Conservation (phyloP, 331 rosid species). For the Ulmus americana region DNA sequence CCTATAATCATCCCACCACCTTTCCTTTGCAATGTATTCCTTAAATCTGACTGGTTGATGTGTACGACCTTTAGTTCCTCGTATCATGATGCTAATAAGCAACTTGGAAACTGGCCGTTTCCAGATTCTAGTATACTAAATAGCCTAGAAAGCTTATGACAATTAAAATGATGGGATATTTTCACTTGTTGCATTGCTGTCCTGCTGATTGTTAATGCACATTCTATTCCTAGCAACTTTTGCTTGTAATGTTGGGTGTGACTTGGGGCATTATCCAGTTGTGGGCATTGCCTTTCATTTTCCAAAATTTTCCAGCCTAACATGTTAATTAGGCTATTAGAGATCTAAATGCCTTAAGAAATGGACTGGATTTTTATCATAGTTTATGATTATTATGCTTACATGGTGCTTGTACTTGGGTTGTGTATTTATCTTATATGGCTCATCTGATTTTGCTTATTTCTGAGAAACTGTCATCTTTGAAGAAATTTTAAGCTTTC, state of each 20-base stretch:
- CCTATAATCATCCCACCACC: not conserved
- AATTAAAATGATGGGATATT: too few species aligned
- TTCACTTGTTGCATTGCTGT: too few species aligned
- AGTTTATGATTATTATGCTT: not conserved
- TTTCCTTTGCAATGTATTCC: not conserved
- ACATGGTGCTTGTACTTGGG: not conserved
- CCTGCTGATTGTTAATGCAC: too few species aligned
- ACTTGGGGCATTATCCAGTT: not conserved
- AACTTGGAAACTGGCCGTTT: not conserved
- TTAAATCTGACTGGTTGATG: not conserved
- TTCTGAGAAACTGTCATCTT: not conserved
- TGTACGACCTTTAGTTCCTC: not conserved
- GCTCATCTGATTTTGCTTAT: not conserved
- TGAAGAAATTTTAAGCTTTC: constrained; percentile 10
- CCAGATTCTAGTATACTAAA: too few species aligned
- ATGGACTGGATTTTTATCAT: too few species aligned
- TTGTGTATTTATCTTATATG: not conserved
- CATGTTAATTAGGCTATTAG: not conserved
- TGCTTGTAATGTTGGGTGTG: too few species aligned
- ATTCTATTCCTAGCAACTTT: too few species aligned
- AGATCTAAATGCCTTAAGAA: too few species aligned
- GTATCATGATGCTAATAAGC: not conserved
- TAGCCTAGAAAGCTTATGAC: too few species aligned
- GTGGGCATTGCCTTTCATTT: not conserved
- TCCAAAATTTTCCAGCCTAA: not conserved